A percentile compares a stretch with the other conserved stretches of the same genome.
Conservation (phyloP, 2,329 filamentous ascomycete species). For the Stagonosporopsis vannaccii region DNA sequence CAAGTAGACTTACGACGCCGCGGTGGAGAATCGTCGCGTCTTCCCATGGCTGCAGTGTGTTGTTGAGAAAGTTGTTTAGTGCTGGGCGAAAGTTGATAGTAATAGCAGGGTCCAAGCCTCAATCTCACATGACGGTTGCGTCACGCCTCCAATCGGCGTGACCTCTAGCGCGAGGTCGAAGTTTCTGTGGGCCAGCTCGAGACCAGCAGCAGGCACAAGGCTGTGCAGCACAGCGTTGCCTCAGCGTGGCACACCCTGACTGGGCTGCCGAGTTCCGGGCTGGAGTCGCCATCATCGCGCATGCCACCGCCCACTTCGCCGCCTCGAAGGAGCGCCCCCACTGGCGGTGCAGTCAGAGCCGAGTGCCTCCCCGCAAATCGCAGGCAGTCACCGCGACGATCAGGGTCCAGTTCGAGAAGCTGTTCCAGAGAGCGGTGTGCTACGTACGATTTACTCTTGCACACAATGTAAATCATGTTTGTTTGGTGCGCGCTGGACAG, state of each 20-base stretch:
- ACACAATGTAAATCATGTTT: background rate
- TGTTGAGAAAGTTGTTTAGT: conserved; percentile 3
- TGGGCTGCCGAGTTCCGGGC: conserved; percentile 11
- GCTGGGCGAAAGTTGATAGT: conserved; percentile 10
- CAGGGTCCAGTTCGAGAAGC: background rate
- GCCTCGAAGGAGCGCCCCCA: conserved; percentile 7
- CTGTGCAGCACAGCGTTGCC: conserved; percentile 4
- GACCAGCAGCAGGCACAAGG: conserved; percentile 6
- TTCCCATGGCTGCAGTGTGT: conserved; percentile 26
- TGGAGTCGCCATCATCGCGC: conserved; percentile 16
- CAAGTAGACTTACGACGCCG: conserved; percentile 20
- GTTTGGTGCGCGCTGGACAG: background rate
- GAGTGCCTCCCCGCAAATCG: conserved; percentile 5
- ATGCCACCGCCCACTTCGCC: conserved; percentile 11
- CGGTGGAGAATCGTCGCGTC: conserved; percentile 31
- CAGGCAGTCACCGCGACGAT: conserved; percentile 2
- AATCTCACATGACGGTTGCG: conserved; percentile 20
- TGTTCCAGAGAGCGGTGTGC: background rate
- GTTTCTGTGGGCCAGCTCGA: conserved; percentile 18
- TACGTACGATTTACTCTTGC: background rate
- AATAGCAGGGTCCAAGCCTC: conserved; percentile 14
- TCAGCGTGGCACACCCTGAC: conserved; percentile 18
- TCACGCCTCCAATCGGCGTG: conserved; percentile 22
- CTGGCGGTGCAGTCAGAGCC: background rate
- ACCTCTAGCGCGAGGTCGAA: conserved; percentile 13